Percentiles rank a stretch among this genome's conserved stretches.
These are phyloP conservation scores for Xylaria grammica DNA, from an alignment of 495 filamentous ascomycete genomes.

Conservation along the genomic window DNA sequence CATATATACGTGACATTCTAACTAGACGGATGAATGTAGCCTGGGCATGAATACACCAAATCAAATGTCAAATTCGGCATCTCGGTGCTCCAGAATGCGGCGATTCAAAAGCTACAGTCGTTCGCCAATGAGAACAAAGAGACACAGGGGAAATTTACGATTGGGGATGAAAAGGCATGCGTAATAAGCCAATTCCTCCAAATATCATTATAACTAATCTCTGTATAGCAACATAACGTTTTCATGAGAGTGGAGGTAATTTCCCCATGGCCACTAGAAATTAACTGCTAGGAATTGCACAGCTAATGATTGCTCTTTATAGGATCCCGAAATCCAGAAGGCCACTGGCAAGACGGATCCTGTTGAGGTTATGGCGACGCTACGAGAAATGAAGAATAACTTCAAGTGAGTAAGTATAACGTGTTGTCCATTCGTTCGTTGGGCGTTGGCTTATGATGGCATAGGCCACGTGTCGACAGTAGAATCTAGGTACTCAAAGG, in stretches of 20 bases:
- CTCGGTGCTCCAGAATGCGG: constrained; percentile 71
- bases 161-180: constrained; percentile 93
- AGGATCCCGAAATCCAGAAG: constrained; percentile 87
- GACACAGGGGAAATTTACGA: constrained; percentile 96
- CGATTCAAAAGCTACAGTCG: constrained; percentile 74
- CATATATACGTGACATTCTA: neutral
- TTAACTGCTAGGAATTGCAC: neutral
- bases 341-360: constrained; percentile 82
- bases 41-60: constrained; percentile 97
- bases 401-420: constrained; percentile 63
- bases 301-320: constrained; percentile 1
- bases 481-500: constrained; percentile 27
- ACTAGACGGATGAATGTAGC: constrained; percentile 49
- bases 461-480: constrained; percentile 32
- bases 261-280: constrained; percentile 10
- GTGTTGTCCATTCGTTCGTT: neutral
- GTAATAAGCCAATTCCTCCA: neutral
- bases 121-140: constrained; percentile 82
- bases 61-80: constrained; percentile 86
- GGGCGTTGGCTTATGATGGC: neutral
- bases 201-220: constrained; percentile 10
- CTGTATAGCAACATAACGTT: constrained; percentile 82
- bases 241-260: constrained; percentile 90
- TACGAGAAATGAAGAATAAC: constrained; percentile 93
- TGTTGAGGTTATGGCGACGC: constrained; percentile 81